Evolutionary conservation across 192 early-diverging fungal species (phyloP).

Genomic region (Entomortierella lignicola): DNA sequence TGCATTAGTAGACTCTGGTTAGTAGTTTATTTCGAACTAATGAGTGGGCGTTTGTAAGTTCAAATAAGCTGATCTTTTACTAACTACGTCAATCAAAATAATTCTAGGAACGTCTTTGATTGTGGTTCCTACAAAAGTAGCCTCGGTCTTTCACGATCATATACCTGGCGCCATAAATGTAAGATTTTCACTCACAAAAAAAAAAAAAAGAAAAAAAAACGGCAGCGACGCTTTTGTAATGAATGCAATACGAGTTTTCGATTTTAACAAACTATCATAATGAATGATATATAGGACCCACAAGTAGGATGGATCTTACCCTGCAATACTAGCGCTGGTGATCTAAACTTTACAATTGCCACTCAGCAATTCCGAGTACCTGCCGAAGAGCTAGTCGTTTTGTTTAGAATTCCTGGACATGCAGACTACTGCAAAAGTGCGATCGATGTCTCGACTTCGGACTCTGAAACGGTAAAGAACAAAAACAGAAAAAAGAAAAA

Average conservation of each 20-base stretch:
- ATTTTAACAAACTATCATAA: not conserved
- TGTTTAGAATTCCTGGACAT: slow-evolving; percentile 48
- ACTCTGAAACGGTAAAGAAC: slow-evolving; percentile 25
- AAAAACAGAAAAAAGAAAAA: no score
- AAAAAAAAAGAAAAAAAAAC: no score
- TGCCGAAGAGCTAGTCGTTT: slow-evolving; percentile 38
- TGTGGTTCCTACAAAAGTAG: slow-evolving; percentile 32
- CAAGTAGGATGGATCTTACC: slow-evolving; percentile 50
- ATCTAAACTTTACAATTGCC: slow-evolving; percentile 46
- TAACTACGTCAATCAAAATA: not conserved
- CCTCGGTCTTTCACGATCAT: slow-evolving; percentile 24
- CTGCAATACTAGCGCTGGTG: slow-evolving; percentile 46
- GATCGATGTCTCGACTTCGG: slow-evolving; percentile 23
- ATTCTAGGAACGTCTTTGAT: slow-evolving; percentile 36
- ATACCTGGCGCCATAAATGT: slow-evolving; percentile 48
- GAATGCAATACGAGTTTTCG: no score
- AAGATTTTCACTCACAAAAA: not conserved
- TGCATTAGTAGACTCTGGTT: slow-evolving; percentile 48
- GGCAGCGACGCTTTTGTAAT: no score
- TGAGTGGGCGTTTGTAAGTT: not conserved
- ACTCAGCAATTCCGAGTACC: slow-evolving; percentile 44
- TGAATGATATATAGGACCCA: slow-evolving; percentile 19
- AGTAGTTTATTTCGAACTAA: not conserved
- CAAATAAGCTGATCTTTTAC: not conserved
- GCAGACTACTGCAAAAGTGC: slow-evolving; percentile 55